phyloP scores from a whole-genome alignment of 1,284 basidiomycete species.

The Pisolithus thermaeus region DNA sequence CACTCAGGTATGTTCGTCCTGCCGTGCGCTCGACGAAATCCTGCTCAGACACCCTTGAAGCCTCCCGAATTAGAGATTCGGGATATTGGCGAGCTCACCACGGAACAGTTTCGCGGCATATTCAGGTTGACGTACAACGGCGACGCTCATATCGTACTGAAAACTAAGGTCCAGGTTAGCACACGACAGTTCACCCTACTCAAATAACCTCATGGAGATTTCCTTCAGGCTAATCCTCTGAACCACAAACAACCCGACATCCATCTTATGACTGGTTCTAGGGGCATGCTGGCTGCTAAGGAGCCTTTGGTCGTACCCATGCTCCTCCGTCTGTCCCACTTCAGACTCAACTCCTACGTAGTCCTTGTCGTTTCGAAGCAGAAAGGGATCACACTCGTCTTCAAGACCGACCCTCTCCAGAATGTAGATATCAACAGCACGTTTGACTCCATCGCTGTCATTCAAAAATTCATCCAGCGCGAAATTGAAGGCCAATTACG shows the following conservation, averaged over 20 bases:
- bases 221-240: slow-evolving; percentile 82
- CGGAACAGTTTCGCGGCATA: slow-evolving; percentile 96
- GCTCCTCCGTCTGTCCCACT: slow-evolving; percentile 93
- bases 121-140: slow-evolving; percentile 94
- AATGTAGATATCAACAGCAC: slow-evolving; percentile 97
- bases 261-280: slow-evolving; percentile 67
- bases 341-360: slow-evolving; percentile 93
- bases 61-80: slow-evolving; percentile 97
- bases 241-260: slow-evolving; percentile 85
- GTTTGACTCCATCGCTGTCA: slow-evolving; percentile 97
- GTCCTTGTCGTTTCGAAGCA: slow-evolving; percentile 95
- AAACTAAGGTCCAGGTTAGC: slow-evolving; percentile 91
- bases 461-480: slow-evolving; percentile 93
- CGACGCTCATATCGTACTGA: slow-evolving; percentile 92
- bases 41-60: slow-evolving; percentile 34
- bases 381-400: slow-evolving; percentile 98
- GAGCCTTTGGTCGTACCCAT: slow-evolving; percentile 95
- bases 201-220: slow-evolving; percentile 3
- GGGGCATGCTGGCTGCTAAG: slow-evolving; percentile 86
- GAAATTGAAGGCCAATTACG: slow-evolving; percentile 97
- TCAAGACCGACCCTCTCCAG: slow-evolving; percentile 99
- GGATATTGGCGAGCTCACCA: slow-evolving; percentile 95
- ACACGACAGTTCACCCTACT: not conserved
- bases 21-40: slow-evolving; percentile 5
- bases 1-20: slow-evolving; percentile 64